Evolutionary conservation across 2,329 filamentous ascomycete genomes (phyloP), one percentile per base, ranked within the genome.

Genomic region (Fusarium coffeatum): DNA sequence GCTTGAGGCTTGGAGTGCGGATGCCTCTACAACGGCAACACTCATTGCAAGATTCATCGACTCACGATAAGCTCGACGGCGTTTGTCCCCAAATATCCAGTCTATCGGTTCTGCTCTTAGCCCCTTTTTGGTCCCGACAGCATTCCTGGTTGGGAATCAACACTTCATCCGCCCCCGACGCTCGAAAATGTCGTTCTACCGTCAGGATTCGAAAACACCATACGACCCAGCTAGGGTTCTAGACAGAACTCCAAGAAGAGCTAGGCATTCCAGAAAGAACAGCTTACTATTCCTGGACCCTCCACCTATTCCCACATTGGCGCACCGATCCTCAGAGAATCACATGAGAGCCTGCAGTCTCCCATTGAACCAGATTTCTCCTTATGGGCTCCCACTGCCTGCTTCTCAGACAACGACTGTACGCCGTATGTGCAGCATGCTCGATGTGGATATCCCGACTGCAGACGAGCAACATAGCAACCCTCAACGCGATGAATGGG

Each of bases 361-460:
- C 23, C 22, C 23, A 2, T 20, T 11, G 70, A 50, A 10, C 64
- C 73, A 40, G 69, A 23, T 69, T 12, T 71, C 67, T 25, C 11
- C 37, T 16, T 32, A 46, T 9, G 43, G 54, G 15, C 53, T 55
- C 20, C 59, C 63, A 22, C 20, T 46, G 13, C 32, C 68, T 5
- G 51, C 69, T 11, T 56, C 55, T 37, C 45, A 67, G 3, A 59
- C 71, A 22, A 55, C 50, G n/a, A 72, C 70, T 7, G 59, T 75
- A 37, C 79, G 69, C 9, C 79, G 80, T 45, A 86, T 83, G 69
- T 82, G 83, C 63, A 88, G 85, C 76, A 86, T 88, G 86, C 79
- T 88, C 22, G 83, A 86, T 47, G 78, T 88, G 20, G 85, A 68
- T 25, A 18, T 10, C 79, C 82, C 7, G 18, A 76, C 81, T 66